These are phyloP conservation scores for Tetratostichococcus sp. DNA, from an alignment of 139 green algal species.

Conservation along the genomic window DNA sequence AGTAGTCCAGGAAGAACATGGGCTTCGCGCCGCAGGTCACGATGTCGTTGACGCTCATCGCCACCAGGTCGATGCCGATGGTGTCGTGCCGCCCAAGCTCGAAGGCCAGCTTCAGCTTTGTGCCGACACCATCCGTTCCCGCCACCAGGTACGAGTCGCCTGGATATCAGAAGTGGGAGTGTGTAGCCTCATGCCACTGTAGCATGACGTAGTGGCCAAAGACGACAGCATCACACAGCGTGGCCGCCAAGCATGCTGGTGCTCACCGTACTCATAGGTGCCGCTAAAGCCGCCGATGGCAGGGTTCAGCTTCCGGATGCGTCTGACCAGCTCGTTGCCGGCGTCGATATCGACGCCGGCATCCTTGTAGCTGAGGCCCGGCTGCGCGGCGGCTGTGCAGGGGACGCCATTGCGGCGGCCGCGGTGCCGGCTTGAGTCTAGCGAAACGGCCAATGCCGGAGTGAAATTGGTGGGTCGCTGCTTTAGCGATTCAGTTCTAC, in stretches of 20 bases:
- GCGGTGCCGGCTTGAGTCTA: too few species aligned
- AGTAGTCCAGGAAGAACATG: slow-evolving; percentile 99
- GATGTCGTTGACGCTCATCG: slow-evolving; percentile 98
- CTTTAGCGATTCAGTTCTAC: too few species aligned
- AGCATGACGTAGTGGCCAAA: too few species aligned
- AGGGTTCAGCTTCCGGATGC: slow-evolving; percentile 91
- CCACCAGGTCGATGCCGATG: slow-evolving; percentile 96
- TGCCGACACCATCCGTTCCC: slow-evolving; percentile 96
- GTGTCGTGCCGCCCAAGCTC: slow-evolving; percentile 95
- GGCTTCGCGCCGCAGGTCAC: slow-evolving; percentile 89
- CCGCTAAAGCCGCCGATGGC: slow-evolving; percentile 93
- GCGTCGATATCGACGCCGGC: slow-evolving; percentile 97
- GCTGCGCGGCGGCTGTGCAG: not conserved
- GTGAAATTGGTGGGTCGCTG: too few species aligned
- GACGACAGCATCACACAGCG: too few species aligned
- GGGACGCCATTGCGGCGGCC: not conserved
- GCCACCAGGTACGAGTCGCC: slow-evolving; percentile 91
- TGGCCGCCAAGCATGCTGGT: not conserved
- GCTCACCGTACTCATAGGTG: slow-evolving; percentile 89
- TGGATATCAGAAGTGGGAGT: slow-evolving; percentile 19
- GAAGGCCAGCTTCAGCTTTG: slow-evolving; percentile 98
- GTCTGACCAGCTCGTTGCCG: slow-evolving; percentile 89
- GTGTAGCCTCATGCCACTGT: too few species aligned
- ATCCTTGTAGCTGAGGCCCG: slow-evolving; percentile 75
- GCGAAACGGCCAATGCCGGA: too few species aligned